phyloP scores from a whole-genome alignment of 2,329 filamentous ascomycete genomes.

The Fusarium mangiferae region DNA sequence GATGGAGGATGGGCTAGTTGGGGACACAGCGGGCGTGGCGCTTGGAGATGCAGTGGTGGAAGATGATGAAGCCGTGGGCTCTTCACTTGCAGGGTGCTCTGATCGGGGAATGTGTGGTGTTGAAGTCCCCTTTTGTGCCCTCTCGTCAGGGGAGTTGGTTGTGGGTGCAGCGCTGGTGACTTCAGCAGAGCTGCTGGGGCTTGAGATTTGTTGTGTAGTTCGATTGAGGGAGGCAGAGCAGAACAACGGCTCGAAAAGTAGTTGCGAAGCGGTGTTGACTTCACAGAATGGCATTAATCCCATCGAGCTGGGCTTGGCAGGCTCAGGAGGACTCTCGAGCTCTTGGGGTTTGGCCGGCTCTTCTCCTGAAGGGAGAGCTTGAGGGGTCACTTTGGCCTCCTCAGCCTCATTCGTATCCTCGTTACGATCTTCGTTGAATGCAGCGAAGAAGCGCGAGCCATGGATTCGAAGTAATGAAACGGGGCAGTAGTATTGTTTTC shows the following conservation, averaged over 20 bases:
- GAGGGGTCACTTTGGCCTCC: slow-evolving; percentile 19
- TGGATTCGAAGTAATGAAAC: slow-evolving; percentile 91
- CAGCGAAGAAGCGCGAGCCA: slow-evolving; percentile 95
- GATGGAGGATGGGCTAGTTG: slow-evolving; percentile 27
- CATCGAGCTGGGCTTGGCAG: not conserved
- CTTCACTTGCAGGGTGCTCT: slow-evolving; percentile 17
- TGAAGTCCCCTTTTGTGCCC: slow-evolving; percentile 16
- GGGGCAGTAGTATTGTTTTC: slow-evolving; percentile 96
- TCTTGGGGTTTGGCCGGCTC: slow-evolving; percentile 3
- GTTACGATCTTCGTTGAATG: slow-evolving; percentile 81
- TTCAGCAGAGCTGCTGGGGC: slow-evolving; percentile 1
- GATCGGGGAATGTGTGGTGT: slow-evolving; percentile 17
- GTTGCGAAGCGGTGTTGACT: not conserved
- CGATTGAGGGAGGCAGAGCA: slow-evolving; percentile 20
- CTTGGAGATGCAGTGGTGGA: slow-evolving; percentile 22
- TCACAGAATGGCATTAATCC: slow-evolving; percentile 18
- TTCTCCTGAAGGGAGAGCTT: slow-evolving; percentile 12
- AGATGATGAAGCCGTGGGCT: slow-evolving; percentile 19
- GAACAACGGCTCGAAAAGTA: slow-evolving; percentile 19
- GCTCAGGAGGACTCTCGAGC: not conserved
- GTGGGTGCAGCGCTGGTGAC: slow-evolving; percentile 1
- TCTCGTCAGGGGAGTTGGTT: slow-evolving; percentile 4
- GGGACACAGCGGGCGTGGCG: slow-evolving; percentile 26
- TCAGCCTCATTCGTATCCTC: slow-evolving; percentile 62
- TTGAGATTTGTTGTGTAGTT: not conserved